Evolutionary conservation across 306 rosid genomes (phyloP).

Genomic region (Luffa acutangula): DNA sequence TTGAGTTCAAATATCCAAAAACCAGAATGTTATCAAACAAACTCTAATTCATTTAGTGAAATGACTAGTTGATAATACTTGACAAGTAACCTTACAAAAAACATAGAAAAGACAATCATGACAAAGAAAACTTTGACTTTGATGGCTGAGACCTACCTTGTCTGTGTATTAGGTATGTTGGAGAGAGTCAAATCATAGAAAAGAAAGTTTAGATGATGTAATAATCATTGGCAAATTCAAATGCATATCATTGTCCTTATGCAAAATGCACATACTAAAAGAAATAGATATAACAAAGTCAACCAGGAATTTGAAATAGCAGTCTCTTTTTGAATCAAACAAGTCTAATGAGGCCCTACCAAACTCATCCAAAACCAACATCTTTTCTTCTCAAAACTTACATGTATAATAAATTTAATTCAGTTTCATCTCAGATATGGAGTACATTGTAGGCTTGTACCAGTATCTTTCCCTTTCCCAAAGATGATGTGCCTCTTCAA

Average conservation of each 20-base stretch:
- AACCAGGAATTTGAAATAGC: background rate
- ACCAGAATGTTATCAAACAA: background rate
- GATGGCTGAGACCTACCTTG: background rate
- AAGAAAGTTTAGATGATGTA: background rate
- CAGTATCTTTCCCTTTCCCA: background rate
- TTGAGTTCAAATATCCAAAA: background rate
- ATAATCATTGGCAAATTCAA: background rate
- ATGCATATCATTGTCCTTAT: background rate
- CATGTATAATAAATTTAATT: conserved; percentile 14
- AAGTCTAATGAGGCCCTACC: background rate
- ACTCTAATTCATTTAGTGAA: background rate
- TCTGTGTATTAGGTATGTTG: background rate
- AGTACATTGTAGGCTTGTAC: conserved; percentile 12
- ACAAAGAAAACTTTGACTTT: background rate
- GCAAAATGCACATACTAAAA: background rate
- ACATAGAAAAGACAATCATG: background rate
- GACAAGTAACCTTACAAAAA: background rate
- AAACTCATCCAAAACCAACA: conserved; percentile 3
- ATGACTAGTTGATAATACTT: background rate
- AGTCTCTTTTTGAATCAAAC: background rate
- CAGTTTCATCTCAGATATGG: conserved; percentile 24
- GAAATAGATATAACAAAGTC: background rate
- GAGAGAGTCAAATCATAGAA: background rate
- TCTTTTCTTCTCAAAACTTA: background rate
- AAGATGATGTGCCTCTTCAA: background rate